Percentiles rank a stretch among this genome's conserved stretches.
These are phyloP conservation scores for Lactarius vividus DNA, from an alignment of 768 basidiomycete species.

Conservation along the genomic window DNA sequence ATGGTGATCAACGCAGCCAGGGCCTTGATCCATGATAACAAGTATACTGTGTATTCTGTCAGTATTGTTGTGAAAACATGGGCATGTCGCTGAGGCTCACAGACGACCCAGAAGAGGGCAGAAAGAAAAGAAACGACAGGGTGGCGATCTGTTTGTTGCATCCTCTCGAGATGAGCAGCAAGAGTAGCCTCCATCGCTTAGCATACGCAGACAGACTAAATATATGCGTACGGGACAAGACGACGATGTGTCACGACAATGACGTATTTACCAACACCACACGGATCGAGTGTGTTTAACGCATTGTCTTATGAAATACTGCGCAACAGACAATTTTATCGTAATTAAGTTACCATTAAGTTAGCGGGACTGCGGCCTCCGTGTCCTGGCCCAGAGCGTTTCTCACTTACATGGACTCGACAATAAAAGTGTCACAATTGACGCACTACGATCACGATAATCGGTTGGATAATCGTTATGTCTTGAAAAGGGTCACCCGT, in stretches of 20 bases:
- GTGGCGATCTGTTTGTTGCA: constrained; percentile 45
- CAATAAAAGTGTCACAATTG: background rate
- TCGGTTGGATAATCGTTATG: background rate
- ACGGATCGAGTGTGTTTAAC: background rate
- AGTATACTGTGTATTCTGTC: constrained; percentile 56
- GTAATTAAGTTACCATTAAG: background rate
- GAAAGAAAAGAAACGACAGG: constrained; percentile 75
- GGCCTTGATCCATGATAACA: constrained; percentile 72
- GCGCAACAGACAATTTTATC: background rate
- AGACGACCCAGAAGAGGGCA: constrained; percentile 80
- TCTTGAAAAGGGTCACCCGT: background rate
- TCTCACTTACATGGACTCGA: background rate
- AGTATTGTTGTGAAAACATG: constrained; percentile 14
- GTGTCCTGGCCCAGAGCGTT: background rate
- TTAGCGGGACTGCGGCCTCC: background rate
- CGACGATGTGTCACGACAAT: constrained; percentile 1
- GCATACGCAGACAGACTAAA: background rate
- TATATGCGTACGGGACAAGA: background rate
- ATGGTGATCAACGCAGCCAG: constrained; percentile 81
- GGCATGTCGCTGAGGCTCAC: constrained; percentile 45
- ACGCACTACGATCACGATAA: background rate
- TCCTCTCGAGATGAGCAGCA: constrained; percentile 12
- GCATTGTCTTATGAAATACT: background rate
- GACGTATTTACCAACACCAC: background rate
- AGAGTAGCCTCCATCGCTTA: constrained; percentile 14